Conservation (phyloP, 2,329 filamentous ascomycete species). For the Nemania sp. region DNA sequence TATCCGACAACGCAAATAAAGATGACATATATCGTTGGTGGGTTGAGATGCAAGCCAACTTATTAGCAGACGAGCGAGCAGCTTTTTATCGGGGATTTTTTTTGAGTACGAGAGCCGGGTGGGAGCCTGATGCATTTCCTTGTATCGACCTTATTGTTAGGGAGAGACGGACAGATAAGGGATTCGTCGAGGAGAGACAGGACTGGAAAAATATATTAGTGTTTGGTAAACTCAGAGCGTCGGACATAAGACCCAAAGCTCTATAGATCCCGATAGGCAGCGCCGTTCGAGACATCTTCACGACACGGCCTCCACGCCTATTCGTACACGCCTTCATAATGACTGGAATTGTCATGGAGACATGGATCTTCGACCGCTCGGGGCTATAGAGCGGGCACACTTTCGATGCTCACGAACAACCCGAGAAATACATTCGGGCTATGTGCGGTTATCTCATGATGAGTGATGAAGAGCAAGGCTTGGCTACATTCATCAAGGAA, state of each 20-base stretch:
- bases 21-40: background rate
- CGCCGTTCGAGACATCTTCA: slow-evolving; percentile 11
- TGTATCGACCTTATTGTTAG: background rate
- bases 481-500: slow-evolving; percentile 8
- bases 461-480: background rate
- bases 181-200: background rate
- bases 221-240: background rate
- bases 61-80: background rate
- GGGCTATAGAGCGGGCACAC: slow-evolving; percentile 3
- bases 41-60: background rate
- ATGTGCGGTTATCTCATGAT: slow-evolving; percentile 14
- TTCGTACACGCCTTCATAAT: slow-evolving; percentile 19
- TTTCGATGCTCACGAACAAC: slow-evolving; percentile 10
- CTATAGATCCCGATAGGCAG: no score
- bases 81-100: background rate
- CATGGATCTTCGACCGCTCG: slow-evolving; percentile 17
- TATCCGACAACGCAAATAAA: background rate
- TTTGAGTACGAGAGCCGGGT: background rate
- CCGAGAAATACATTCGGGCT: slow-evolving; percentile 12
- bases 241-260: no score
- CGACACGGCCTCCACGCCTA: slow-evolving; percentile 16
- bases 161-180: background rate
- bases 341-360: slow-evolving; percentile 7
- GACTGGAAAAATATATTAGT: background rate
- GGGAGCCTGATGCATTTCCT: background rate